A percentile compares a stretch with the other conserved stretches of the same genome.
Evolutionary conservation across 208 protist genomes (phyloP).

Genomic region (Leishmania turanica): DNA sequence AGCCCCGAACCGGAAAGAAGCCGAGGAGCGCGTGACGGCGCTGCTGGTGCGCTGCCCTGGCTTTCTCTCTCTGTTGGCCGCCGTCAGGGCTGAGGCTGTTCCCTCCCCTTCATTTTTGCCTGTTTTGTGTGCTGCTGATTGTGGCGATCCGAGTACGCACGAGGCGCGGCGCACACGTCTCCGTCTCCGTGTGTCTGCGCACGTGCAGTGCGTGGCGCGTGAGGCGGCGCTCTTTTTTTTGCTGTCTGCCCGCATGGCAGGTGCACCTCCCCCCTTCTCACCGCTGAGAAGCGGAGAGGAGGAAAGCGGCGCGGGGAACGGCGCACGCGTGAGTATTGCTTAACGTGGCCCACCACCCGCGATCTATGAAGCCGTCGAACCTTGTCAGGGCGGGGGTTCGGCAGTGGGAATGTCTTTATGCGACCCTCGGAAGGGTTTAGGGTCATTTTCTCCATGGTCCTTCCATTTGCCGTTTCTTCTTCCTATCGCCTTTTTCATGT

Average conservation of each 20-base stretch:
- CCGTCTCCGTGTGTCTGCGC: not conserved
- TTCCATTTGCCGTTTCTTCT: no score
- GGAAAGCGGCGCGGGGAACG: not conserved
- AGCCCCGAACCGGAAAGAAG: slow-evolving; percentile 21
- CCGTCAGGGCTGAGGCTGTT: not conserved
- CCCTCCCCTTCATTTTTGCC: not conserved
- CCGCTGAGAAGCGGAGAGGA: not conserved
- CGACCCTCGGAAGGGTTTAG: no score
- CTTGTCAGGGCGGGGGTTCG: no score
- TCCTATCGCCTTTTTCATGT: accelerated
- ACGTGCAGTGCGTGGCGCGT: not conserved
- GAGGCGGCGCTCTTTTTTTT: not conserved
- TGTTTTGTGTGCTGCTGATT: not conserved
- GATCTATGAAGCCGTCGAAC: no score
- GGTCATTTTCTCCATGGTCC: no score
- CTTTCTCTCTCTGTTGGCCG: not conserved
- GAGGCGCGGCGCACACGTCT: not conserved
- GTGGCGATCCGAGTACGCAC: not conserved
- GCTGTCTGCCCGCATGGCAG: not conserved
- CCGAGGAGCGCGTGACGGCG: not conserved
- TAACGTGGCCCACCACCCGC: no score
- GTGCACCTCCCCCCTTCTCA: not conserved
- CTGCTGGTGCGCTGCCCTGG: not conserved
- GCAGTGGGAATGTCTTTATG: no score
- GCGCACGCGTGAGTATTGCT: no score